phyloP scores from a whole-genome alignment of 805 yeast species.

The Saccharomycopsis fibuligera region DNA sequence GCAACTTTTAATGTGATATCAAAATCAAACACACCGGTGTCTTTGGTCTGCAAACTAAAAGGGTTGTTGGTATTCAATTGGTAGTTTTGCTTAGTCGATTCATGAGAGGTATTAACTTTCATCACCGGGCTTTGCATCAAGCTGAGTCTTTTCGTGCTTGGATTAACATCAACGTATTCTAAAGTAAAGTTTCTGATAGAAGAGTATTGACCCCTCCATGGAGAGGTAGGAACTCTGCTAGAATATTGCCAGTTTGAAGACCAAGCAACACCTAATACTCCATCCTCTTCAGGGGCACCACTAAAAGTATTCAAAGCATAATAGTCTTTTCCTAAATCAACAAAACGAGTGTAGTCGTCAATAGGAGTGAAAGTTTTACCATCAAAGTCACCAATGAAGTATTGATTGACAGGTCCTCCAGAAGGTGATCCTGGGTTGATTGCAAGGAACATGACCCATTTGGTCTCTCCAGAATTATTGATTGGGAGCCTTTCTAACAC shows the following conservation, averaged over 20 bases:
- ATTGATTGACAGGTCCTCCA: slow-evolving; percentile 36
- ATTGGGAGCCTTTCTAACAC: slow-evolving; percentile 31
- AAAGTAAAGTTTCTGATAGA: slow-evolving; percentile 28
- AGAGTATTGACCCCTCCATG: slow-evolving; percentile 34
- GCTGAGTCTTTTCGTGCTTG: slow-evolving; percentile 23
- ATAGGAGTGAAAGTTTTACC: slow-evolving; percentile 33
- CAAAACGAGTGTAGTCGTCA: slow-evolving; percentile 26
- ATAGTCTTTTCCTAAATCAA: slow-evolving; percentile 34
- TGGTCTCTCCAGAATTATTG: no score
- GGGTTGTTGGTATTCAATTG: neutral
- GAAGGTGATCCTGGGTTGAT: slow-evolving; percentile 37
- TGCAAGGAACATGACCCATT: slow-evolving; percentile 35
- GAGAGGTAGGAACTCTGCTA: slow-evolving; percentile 30
- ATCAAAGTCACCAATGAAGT: slow-evolving; percentile 37
- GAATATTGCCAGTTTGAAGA: slow-evolving; percentile 39
- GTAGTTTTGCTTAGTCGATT: neutral
- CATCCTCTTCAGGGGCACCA: slow-evolving; percentile 26
- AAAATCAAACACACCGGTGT: slow-evolving; percentile 26
- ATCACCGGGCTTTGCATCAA: slow-evolving; percentile 27
- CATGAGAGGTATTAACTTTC: slow-evolving; percentile 5
- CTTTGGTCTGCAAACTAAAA: neutral
- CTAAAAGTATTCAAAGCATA: slow-evolving; percentile 35
- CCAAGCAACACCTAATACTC: slow-evolving; percentile 35
- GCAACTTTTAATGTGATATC: slow-evolving; percentile 24
- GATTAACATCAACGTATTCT: slow-evolving; percentile 25